Evolutionary conservation across 257 asterid species (phyloP).

Genomic region (Scutellaria galericulata): DNA sequence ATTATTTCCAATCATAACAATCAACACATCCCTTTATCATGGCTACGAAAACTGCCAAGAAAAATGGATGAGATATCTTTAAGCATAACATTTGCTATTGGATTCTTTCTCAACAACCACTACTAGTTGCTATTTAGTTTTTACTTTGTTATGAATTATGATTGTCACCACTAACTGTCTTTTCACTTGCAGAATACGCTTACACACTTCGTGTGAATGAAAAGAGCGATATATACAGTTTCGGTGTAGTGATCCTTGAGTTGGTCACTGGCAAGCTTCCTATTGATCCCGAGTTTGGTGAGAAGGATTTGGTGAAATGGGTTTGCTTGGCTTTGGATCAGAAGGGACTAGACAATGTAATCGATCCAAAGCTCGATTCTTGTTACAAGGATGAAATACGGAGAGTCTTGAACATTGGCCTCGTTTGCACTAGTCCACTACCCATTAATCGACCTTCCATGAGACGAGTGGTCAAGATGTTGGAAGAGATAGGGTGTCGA

Average conservation of each 20-base stretch:
- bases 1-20: constrained; percentile 34
- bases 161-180: neutral
- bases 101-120: constrained; percentile 33
- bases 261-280: constrained; percentile 80
- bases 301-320: constrained; percentile 92
- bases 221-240: constrained; percentile 92
- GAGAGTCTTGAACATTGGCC: constrained; percentile 76
- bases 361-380: constrained; percentile 83
- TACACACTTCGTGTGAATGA: constrained; percentile 95
- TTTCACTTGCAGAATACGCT: constrained; percentile 68
- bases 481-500: constrained; percentile 65
- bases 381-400: constrained; percentile 79
- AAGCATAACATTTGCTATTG: constrained; percentile 16
- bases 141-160: neutral
- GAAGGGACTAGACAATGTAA: constrained; percentile 63
- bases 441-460: constrained; percentile 95
- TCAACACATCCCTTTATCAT: constrained; percentile 4
- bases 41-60: neutral
- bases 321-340: constrained; percentile 78
- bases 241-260: constrained; percentile 88
- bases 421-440: constrained; percentile 91
- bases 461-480: constrained; percentile 89
- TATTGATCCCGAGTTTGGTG: constrained; percentile 85
- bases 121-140: neutral
- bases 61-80: constrained; percentile 15